phyloP scores from a whole-genome alignment of 108 stramenopile species.

The Craspedostauros australis region DNA sequence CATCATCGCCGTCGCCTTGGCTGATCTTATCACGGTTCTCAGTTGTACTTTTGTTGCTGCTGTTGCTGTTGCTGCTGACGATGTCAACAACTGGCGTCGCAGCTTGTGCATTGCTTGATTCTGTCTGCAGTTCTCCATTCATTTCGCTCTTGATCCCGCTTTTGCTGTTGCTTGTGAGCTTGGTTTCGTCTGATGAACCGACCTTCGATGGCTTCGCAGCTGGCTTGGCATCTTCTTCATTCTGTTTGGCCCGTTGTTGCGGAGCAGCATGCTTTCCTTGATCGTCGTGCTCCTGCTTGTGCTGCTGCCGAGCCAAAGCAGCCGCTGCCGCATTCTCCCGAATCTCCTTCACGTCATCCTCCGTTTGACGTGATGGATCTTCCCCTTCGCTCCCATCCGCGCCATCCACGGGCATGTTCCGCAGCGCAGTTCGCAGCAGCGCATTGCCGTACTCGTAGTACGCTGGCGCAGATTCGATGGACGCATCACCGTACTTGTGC shows the following conservation, averaged over 20 bases:
- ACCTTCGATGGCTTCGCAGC: neutral
- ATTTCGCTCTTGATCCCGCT: slow-evolving; percentile 2
- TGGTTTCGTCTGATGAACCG: neutral
- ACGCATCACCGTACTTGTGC: slow-evolving; percentile 32
- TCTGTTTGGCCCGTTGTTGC: slow-evolving; percentile 6
- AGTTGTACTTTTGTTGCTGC: neutral
- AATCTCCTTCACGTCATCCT: slow-evolving; percentile 5
- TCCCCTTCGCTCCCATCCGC: slow-evolving; percentile 7
- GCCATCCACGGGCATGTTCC: neutral
- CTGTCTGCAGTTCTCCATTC: neutral
- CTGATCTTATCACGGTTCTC: too few relatives aligned
- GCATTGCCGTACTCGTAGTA: slow-evolving; percentile 83
- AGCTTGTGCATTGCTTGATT: neutral
- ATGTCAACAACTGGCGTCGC: neutral
- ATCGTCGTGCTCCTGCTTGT: slow-evolving; percentile 1
- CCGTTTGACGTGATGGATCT: slow-evolving; percentile 10
- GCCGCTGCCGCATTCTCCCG: slow-evolving; percentile 31
- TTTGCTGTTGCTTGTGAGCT: neutral
- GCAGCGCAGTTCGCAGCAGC: slow-evolving; percentile 42
- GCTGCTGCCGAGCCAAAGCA: slow-evolving; percentile 31
- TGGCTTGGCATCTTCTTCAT: neutral
- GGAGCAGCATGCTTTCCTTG: neutral
- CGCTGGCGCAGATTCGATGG: slow-evolving; percentile 56
- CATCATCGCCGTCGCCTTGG: slow-evolving; percentile 13
- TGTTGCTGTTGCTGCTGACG: neutral